Conservation (phyloP, 306 rosid genomes). For the Fagus crenata region DNA sequence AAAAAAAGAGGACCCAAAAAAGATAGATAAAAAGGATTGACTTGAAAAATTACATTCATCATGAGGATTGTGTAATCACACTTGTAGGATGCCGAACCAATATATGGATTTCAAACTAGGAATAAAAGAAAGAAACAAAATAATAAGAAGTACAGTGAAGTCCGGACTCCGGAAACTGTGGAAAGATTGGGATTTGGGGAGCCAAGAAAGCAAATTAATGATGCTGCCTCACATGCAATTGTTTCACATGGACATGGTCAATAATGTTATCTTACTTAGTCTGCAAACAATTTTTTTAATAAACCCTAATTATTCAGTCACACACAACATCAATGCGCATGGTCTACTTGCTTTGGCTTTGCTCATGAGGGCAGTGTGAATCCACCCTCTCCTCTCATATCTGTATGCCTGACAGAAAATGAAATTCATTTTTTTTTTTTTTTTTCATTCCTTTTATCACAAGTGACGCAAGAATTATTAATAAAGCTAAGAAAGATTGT, state of each 20-base stretch:
- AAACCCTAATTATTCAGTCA: slow-evolving; percentile 27
- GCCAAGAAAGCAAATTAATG: slow-evolving; percentile 26
- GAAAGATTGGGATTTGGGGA: slow-evolving; percentile 23
- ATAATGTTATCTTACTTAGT: slow-evolving; percentile 20
- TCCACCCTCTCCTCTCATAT: neutral
- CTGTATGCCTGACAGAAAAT: neutral
- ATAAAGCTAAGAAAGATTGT: neutral
- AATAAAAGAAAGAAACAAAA: neutral
- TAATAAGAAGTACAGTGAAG: neutral
- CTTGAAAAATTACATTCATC: too few relatives aligned
- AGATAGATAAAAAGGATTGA: too few relatives aligned
- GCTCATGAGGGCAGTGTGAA: neutral
- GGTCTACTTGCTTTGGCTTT: slow-evolving; percentile 19
- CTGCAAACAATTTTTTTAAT: slow-evolving; percentile 22
- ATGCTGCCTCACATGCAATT: neutral
- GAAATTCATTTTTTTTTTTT: neutral
- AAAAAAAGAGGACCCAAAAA: too few relatives aligned
- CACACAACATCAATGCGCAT: slow-evolving; percentile 32
- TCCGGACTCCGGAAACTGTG: slow-evolving; percentile 30
- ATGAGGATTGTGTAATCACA: too few relatives aligned
- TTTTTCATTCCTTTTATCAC: slow-evolving; percentile 3
- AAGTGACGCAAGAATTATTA: slow-evolving; percentile 15
- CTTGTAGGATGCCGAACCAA: too few relatives aligned
- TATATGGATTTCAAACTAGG: neutral
- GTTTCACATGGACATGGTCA: neutral